These are phyloP conservation scores for Pseudozyma sp. DNA, from an alignment of 1,284 basidiomycete genomes.

Conservation along the genomic window DNA sequence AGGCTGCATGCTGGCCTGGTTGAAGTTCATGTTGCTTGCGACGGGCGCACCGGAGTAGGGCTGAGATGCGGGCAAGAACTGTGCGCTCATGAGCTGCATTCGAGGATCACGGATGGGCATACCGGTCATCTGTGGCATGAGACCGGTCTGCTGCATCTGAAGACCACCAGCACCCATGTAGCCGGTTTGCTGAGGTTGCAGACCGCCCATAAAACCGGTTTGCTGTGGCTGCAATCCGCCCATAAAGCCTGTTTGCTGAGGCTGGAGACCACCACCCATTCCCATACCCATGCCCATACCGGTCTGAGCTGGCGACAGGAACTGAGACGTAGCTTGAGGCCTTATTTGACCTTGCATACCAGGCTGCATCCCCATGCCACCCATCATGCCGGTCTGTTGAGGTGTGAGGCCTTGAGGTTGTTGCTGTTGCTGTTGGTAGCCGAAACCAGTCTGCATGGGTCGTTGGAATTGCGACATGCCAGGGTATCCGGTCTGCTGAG, in stretches of 20 bases:
- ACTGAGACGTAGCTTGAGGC: constrained; percentile 35
- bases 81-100: constrained; percentile 67
- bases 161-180: constrained; percentile 54
- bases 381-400: constrained; percentile 45
- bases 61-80: constrained; percentile 67
- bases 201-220: constrained; percentile 57
- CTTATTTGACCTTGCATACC: constrained; percentile 9
- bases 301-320: constrained; percentile 46
- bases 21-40: constrained; percentile 67
- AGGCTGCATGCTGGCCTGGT: constrained; percentile 64
- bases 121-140: constrained; percentile 68
- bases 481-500: constrained; percentile 56
- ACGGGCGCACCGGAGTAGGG: constrained; percentile 66
- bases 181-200: constrained; percentile 57
- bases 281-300: constrained; percentile 53
- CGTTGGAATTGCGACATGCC: constrained; percentile 54
- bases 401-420: constrained; percentile 44
- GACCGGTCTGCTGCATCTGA: constrained; percentile 60
- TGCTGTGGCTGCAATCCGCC: constrained; percentile 52
- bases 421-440: constrained; percentile 38
- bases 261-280: constrained; percentile 22
- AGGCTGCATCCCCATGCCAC: constrained; percentile 40
- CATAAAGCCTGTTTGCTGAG: constrained; percentile 16
- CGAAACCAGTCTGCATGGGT: constrained; percentile 53
- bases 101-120: constrained; percentile 65